phyloP scores from a whole-genome alignment of 2,329 filamentous ascomycete genomes.

The Calonectria ilicicola region DNA sequence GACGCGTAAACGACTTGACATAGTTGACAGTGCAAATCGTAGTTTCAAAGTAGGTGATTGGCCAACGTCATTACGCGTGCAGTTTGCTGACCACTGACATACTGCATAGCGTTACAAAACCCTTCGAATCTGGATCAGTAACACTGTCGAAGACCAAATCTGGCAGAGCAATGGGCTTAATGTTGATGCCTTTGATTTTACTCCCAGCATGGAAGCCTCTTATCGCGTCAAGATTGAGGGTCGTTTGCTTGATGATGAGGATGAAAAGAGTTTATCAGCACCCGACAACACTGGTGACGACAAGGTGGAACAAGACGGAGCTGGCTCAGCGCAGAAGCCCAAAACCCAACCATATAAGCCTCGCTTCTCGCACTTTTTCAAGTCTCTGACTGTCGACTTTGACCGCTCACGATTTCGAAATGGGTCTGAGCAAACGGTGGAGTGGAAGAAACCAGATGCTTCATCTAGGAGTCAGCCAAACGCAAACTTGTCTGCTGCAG shows the following conservation, averaged over 20 bases:
- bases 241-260: conserved; percentile 79
- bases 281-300: conserved; percentile 53
- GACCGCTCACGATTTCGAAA: conserved; percentile 71
- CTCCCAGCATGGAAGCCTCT: conserved; percentile 79
- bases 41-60: conserved; percentile 70
- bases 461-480: conserved; percentile 61
- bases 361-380: conserved; percentile 84
- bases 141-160: conserved; percentile 92
- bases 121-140: conserved; percentile 93
- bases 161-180: conserved; percentile 83
- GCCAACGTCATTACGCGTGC: background rate
- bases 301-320: conserved; percentile 44
- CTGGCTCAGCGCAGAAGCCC: conserved; percentile 47
- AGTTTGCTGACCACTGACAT: conserved; percentile 12
- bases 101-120: conserved; percentile 77
- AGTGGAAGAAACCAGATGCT: conserved; percentile 87
- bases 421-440: conserved; percentile 70
- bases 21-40: conserved; percentile 83
- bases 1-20: conserved; percentile 92
- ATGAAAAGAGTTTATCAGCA: conserved; percentile 65
- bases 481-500: conserved; percentile 62
- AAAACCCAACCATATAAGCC: conserved; percentile 56
- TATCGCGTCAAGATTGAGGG: conserved; percentile 96
- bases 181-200: conserved; percentile 85
- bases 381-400: conserved; percentile 80